Conservation (phyloP, 2,329 filamentous ascomycete genomes). For the Coniochaeta pulveracea region DNA sequence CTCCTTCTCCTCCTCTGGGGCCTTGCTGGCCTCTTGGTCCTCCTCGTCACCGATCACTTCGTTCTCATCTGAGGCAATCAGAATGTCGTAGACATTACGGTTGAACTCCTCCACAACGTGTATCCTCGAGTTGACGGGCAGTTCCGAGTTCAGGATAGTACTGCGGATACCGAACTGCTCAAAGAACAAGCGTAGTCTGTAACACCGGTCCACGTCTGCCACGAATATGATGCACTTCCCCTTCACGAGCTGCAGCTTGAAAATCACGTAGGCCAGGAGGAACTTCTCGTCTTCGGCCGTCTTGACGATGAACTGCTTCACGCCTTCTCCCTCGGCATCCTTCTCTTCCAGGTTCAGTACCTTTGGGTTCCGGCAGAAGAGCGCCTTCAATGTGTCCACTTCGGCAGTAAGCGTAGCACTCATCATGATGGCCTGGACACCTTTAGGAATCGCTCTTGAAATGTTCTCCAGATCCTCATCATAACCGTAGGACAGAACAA, state of each 20-base stretch:
- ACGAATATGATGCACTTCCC: conserved; percentile 72
- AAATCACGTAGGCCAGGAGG: conserved; percentile 81
- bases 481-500: conserved; percentile 90
- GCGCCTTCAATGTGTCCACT: conserved; percentile 69
- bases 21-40: conserved; percentile 19
- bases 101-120: conserved; percentile 98
- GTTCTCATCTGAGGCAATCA: conserved; percentile 73
- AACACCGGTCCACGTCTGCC: conserved; percentile 75
- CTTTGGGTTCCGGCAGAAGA: conserved; percentile 75
- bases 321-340: conserved; percentile 62
- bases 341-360: conserved; percentile 74
- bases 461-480: conserved; percentile 79
- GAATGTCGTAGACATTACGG: conserved; percentile 91
- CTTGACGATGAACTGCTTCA: conserved; percentile 83
- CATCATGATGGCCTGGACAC: conserved; percentile 85
- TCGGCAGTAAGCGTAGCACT: conserved; percentile 86
- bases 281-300: conserved; percentile 98
- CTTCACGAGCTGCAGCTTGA: conserved; percentile 87
- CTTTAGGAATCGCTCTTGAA: conserved; percentile 66
- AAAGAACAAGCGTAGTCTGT: conserved; percentile 85
- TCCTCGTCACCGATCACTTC: conserved; percentile 26
- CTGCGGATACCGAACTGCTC: conserved; percentile 95
- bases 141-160: conserved; percentile 85
- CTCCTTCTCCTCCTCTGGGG: conserved; percentile 16
- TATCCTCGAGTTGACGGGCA: conserved; percentile 84